Conservation (phyloP, 1,139 yeast genomes). For the Tardiomyces blankii region DNA sequence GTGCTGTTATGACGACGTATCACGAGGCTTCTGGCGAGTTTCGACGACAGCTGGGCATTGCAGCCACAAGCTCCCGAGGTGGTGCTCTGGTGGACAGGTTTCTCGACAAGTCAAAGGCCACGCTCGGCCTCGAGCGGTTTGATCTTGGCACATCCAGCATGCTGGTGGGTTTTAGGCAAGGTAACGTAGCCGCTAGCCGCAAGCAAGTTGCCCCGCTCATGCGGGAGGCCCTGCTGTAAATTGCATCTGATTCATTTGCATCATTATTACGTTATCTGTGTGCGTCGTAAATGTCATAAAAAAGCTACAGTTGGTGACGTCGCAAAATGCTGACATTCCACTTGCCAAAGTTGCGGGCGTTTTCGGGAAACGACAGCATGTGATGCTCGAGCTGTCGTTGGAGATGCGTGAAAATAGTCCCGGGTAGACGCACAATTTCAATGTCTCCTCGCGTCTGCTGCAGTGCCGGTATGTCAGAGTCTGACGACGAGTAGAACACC, state of each 20-base stretch:
- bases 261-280: neutral
- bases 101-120: neutral
- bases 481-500: constrained; percentile 28
- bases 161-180: constrained; percentile 8
- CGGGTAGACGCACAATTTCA: constrained; percentile 29
- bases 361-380: constrained; percentile 26
- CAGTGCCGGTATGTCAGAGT: constrained; percentile 15
- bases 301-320: neutral
- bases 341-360: constrained; percentile 20
- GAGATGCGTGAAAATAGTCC: constrained; percentile 22
- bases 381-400: constrained; percentile 20
- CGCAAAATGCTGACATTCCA: constrained; percentile 25
- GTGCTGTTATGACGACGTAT: constrained; percentile 55
- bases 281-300: neutral
- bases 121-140: constrained; percentile 4
- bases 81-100: constrained; percentile 1
- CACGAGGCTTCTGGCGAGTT: constrained; percentile 32
- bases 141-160: constrained; percentile 4
- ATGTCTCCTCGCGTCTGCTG: constrained; percentile 27
- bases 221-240: constrained; percentile 13
- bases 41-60: constrained; percentile 45
- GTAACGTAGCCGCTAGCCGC: constrained; percentile 52
- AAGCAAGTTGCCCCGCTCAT: constrained; percentile 72
- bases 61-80: constrained; percentile 18
- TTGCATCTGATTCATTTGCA: constrained; percentile 5